These are phyloP conservation scores for Nicotiana sylvestris DNA, from an alignment of 257 asterid genomes.

Conservation along the genomic window DNA sequence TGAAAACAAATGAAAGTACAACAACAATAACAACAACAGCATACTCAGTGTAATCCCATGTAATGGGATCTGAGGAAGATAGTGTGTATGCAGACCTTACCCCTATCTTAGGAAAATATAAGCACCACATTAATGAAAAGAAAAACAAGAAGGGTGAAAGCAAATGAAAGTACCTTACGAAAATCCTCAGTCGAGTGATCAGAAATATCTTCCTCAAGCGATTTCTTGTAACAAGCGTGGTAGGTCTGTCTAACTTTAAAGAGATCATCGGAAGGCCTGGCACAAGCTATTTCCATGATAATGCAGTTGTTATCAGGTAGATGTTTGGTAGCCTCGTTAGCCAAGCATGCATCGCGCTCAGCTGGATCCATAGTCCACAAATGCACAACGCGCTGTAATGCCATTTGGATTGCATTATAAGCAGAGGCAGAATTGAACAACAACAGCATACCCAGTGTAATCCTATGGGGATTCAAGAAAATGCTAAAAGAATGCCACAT, in stretches of 20 bases:
- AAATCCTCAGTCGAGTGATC: conserved; percentile 66
- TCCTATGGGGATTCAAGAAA: background rate
- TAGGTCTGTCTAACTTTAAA: conserved; percentile 59
- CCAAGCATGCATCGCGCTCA: conserved; percentile 72
- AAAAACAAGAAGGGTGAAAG: too few relatives aligned
- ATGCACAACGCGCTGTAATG: conserved; percentile 49
- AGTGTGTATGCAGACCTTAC: too few relatives aligned
- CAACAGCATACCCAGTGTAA: too few relatives aligned
- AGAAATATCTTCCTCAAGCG: conserved; percentile 88
- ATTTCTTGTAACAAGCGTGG: conserved; percentile 61
- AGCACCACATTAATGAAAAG: too few relatives aligned
- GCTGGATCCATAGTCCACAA: conserved; percentile 75
- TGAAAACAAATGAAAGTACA: background rate
- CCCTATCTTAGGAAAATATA: too few relatives aligned
- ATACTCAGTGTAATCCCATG: too few relatives aligned
- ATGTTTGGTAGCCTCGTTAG: conserved; percentile 64
- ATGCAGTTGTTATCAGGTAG: conserved; percentile 45
- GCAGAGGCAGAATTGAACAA: background rate
- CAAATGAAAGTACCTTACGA: conserved; percentile 49
- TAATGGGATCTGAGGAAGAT: too few relatives aligned
- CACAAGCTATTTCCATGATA: conserved; percentile 75
- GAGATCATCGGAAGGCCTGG: conserved; percentile 59
- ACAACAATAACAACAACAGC: too few relatives aligned
- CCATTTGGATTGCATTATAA: background rate
- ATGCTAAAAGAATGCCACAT: background rate